Conservation (phyloP, 306 rosid species). For the Castanea mollissima region DNA sequence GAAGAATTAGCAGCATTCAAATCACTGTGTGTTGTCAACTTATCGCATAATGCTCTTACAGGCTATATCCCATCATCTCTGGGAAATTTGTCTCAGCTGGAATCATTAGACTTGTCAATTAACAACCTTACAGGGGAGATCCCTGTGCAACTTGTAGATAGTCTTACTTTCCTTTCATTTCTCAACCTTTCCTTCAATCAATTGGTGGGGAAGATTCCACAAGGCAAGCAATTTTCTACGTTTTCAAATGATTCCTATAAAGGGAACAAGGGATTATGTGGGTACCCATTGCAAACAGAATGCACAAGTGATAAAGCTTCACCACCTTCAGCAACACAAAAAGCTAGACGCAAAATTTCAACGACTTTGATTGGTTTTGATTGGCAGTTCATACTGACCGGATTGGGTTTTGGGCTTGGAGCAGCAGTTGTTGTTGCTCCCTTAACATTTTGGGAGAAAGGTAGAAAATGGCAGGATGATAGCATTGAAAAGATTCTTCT, state of each 20-base stretch:
- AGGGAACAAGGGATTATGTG: conserved; percentile 35
- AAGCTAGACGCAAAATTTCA: background rate
- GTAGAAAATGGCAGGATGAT: too few relatives aligned
- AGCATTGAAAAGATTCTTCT: too few relatives aligned
- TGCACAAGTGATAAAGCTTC: background rate
- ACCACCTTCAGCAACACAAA: background rate
- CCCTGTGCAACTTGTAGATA: conserved; percentile 17
- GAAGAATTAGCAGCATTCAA: conserved; percentile 18
- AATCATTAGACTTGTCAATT: conserved; percentile 38
- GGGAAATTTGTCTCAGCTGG: conserved; percentile 18
- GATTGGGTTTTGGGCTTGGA: conserved; percentile 64
- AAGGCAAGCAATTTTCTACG: conserved; percentile 35
- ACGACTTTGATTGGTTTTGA: conserved; percentile 28
- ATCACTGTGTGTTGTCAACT: conserved; percentile 15
- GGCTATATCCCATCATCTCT: conserved; percentile 37
- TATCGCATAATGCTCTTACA: conserved; percentile 17
- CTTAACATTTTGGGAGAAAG: conserved; percentile 60
- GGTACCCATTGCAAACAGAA: conserved; percentile 20
- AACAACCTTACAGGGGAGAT: conserved; percentile 24
- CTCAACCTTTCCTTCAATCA: conserved; percentile 37
- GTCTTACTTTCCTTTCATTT: conserved; percentile 13
- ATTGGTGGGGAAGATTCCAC: conserved; percentile 31
- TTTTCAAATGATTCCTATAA: conserved; percentile 26
- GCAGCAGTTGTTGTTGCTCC: conserved; percentile 36
- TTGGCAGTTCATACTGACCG: conserved; percentile 30